These are phyloP conservation scores for Acer campestre DNA, from an alignment of 345 rosid genomes.

Conservation along the genomic window DNA sequence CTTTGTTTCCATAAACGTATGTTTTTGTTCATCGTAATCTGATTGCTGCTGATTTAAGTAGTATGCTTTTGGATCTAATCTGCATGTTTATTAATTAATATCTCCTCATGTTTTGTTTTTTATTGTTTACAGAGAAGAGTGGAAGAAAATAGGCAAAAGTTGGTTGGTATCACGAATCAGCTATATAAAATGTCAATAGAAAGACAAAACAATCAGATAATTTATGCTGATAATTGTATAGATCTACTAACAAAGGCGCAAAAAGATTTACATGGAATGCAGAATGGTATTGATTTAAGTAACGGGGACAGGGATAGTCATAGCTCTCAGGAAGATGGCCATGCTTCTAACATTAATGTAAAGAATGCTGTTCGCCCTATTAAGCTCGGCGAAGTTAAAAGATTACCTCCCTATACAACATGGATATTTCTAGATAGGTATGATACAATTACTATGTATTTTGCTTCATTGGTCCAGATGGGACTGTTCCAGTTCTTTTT, in stretches of 20 bases:
- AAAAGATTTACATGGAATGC: conserved; percentile 65
- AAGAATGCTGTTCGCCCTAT: conserved; percentile 75
- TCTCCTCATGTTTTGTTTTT: background rate
- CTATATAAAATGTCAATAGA: conserved; percentile 54
- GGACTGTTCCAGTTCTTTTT: background rate
- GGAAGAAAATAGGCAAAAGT: conserved; percentile 67
- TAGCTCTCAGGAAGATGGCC: conserved; percentile 57
- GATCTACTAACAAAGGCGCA: conserved; percentile 83
- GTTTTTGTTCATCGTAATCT: background rate
- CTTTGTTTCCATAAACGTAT: conserved; percentile 64
- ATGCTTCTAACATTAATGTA: conserved; percentile 61
- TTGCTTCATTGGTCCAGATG: conserved; percentile 1
- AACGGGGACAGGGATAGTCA: conserved; percentile 57
- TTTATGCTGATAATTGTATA: conserved; percentile 28
- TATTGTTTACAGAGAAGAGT: conserved; percentile 61
- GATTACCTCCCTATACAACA: conserved; percentile 90
- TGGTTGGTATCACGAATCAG: conserved; percentile 59
- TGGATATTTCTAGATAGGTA: conserved; percentile 97
- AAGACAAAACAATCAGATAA: conserved; percentile 47
- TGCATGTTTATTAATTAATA: conserved; percentile 1
- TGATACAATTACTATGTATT: conserved; percentile 17
- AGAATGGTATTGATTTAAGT: conserved; percentile 52
- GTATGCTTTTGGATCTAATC: conserved; percentile 18
- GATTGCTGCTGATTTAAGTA: background rate
- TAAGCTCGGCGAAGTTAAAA: conserved; percentile 77